phyloP scores from a whole-genome alignment of 2,329 filamentous ascomycete species.

The Fusarium luffae region DNA sequence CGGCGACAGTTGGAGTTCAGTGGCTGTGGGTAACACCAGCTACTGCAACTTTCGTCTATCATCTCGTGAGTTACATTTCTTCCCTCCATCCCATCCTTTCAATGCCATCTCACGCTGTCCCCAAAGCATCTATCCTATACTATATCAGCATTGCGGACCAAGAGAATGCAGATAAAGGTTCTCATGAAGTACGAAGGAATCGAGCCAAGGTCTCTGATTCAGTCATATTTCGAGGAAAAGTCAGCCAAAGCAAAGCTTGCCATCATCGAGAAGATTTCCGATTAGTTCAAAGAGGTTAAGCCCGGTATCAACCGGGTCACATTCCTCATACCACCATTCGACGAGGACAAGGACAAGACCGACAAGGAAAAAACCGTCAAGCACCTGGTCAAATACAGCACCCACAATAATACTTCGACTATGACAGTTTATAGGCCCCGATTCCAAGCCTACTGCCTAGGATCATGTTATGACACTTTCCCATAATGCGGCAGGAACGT shows the following conservation, averaged over 20 bases:
- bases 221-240: not conserved
- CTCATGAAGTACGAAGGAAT: not conserved
- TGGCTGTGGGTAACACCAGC: no score
- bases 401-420: not conserved
- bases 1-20: no score
- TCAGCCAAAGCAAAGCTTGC: not conserved
- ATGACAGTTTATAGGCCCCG: not conserved
- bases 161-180: not conserved
- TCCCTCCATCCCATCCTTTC: not conserved
- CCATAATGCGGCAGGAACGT: not conserved
- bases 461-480: not conserved
- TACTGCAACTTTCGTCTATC: no score
- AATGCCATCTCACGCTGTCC: not conserved
- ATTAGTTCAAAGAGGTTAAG: not conserved
- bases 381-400: not conserved
- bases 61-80: not conserved
- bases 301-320: not conserved
- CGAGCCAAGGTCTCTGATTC: not conserved
- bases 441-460: not conserved
- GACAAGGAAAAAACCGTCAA: not conserved
- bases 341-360: not conserved
- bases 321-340: not conserved
- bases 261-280: not conserved
- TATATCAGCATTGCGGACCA: not conserved
- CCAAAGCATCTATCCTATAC: not conserved